Evolutionary conservation across 768 basidiomycete species (phyloP), one percentile per base, ranked within the genome.

Genomic region (Agaricus subrufescens): DNA sequence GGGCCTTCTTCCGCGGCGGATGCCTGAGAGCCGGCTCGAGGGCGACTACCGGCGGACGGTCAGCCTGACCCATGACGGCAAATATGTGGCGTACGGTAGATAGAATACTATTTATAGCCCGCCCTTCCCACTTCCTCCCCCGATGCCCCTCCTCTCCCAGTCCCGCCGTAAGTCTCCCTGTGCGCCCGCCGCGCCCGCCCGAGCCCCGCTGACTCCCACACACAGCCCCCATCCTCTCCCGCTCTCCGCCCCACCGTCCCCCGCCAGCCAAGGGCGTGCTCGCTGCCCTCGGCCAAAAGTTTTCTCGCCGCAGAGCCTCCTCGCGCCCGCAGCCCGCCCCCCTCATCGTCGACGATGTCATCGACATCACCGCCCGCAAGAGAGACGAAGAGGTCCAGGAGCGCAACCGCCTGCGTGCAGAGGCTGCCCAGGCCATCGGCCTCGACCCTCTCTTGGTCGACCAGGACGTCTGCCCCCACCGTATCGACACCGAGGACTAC

Each of bases 381-480:
- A 71, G 75, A 46, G 83, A 87, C 60, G 79, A 75, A 45, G 89
- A 91, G 62, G 76, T 80, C 47, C 84, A 86, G 63, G 89, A 91
- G 62, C 81, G 90, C 9, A 81, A 87, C 59, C 81, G 87, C n/a
- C 71, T 92, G 31, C 75, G 88, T 31, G 85, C 87, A 53, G 83
- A 80, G 39, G 90, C 90, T 15, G 90, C 89, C 0, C 84, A 89
- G 63, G 81, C 86, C 11, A 84, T 92, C 46, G 90, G 90, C 5
- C 73, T 91, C 31, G 79, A 75, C 54, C 79, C 81, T 9, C 77
- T 76, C 34, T 72, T 82, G 44, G 63, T 78, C n/a, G 75, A 78
- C 26, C 66, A 71, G 26, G 70, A 73, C 34, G 60, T 70, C 4
- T 69, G 66, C 59, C 73, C 72, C 10, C 64, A 66, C 42, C 66